These are phyloP conservation scores for Mycena floridula DNA, from an alignment of 768 basidiomycete genomes.

Conservation along the genomic window DNA sequence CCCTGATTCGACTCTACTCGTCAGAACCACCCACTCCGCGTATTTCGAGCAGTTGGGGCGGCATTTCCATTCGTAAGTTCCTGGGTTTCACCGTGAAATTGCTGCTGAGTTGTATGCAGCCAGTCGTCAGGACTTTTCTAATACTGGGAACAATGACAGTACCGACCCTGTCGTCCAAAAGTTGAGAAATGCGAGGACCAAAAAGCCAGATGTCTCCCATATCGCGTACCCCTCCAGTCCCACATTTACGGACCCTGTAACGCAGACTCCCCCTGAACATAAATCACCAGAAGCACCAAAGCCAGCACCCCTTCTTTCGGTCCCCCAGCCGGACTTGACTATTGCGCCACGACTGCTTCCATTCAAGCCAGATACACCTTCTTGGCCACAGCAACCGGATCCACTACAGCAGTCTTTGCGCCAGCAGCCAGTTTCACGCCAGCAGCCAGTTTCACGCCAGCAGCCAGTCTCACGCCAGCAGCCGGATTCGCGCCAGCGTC, in stretches of 20 bases:
- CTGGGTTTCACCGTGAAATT: not conserved
- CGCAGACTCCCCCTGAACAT: not conserved
- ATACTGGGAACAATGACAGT: not conserved
- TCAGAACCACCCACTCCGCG: constrained; percentile 8
- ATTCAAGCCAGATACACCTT: too few relatives aligned
- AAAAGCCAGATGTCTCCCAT: not conserved
- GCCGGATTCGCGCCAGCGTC: too few relatives aligned
- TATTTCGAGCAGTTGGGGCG: constrained; percentile 16
- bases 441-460: too few relatives aligned
- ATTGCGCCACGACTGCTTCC: too few relatives aligned
- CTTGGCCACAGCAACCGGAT: too few relatives aligned
- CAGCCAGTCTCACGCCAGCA: too few relatives aligned
- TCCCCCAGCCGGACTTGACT: too few relatives aligned
- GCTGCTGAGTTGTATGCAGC: not conserved
- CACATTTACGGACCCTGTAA: not conserved
- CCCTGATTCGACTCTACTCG: too few relatives aligned
- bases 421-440: too few relatives aligned
- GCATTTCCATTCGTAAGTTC: constrained; percentile 29
- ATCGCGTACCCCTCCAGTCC: not conserved
- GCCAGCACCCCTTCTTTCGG: too few relatives aligned
- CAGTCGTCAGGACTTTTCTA: not conserved
- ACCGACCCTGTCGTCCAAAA: not conserved
- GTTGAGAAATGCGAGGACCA: not conserved
- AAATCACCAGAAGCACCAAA: not conserved
- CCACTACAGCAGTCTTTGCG: too few relatives aligned